These are phyloP conservation scores for Alternaria metachromatica DNA, from an alignment of 2,329 filamentous ascomycete genomes.

Conservation along the genomic window DNA sequence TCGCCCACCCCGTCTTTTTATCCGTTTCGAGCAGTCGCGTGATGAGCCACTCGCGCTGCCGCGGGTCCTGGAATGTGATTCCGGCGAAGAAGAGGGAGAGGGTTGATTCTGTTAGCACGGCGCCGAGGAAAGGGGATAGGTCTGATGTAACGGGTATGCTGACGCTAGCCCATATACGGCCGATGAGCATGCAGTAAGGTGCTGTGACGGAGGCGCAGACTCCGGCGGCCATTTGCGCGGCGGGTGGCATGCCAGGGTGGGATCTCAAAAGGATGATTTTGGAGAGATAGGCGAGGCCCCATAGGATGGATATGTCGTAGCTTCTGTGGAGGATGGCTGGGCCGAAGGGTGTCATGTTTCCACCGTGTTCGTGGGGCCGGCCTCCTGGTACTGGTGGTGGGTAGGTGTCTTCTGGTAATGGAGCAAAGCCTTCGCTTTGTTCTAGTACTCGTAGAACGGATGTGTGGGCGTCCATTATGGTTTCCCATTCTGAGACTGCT, in stretches of 20 bases:
- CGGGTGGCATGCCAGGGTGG: constrained; percentile 89
- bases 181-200: constrained; percentile 74
- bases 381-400: constrained; percentile 55
- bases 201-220: constrained; percentile 76
- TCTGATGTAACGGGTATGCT: constrained; percentile 48
- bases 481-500: constrained; percentile 80
- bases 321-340: constrained; percentile 81
- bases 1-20: constrained; percentile 85
- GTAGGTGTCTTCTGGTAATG: constrained; percentile 72
- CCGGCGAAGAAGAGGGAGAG: constrained; percentile 88
- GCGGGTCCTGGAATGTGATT: constrained; percentile 74
- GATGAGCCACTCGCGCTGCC: constrained; percentile 80
- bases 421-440: constrained; percentile 77
- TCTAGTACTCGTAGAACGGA: constrained; percentile 63
- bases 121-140: constrained; percentile 79
- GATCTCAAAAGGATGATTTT: constrained; percentile 81
- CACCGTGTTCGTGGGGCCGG: constrained; percentile 1
- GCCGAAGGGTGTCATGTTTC: constrained; percentile 76
- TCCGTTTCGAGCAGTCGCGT: constrained; percentile 76
- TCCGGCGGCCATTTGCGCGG: constrained; percentile 85
- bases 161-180: constrained; percentile 78
- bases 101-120: constrained; percentile 80
- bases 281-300: constrained; percentile 86
- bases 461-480: constrained; percentile 74
- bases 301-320: constrained; percentile 85